Evolutionary conservation across 148 eudicot genomes (phyloP).

Genomic region (Fagopyrum tataricum): DNA sequence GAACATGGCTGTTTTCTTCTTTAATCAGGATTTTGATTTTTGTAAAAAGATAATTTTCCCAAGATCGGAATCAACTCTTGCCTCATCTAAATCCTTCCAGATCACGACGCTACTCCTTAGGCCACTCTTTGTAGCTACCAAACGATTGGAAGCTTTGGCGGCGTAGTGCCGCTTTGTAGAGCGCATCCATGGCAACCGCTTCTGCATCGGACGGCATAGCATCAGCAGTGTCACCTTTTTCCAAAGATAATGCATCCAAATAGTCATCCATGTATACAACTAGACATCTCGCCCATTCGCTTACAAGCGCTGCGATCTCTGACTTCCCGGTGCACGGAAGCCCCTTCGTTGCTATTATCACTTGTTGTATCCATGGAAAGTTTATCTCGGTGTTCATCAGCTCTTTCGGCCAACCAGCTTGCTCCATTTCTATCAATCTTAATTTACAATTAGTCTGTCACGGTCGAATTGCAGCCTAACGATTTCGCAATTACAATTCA

Average conservation of each 20-base stretch:
- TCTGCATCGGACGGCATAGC: background rate
- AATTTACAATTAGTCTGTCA: too few relatives aligned
- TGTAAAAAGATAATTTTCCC: too few relatives aligned
- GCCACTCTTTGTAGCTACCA: background rate
- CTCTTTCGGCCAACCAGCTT: too few relatives aligned
- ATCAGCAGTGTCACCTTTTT: background rate
- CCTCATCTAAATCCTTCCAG: background rate
- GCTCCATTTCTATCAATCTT: too few relatives aligned
- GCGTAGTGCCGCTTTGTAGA: too few relatives aligned
- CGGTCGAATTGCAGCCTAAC: too few relatives aligned
- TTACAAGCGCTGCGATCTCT: background rate
- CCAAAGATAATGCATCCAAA: background rate
- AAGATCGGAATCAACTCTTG: background rate
- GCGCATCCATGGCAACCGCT: too few relatives aligned
- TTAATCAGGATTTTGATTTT: too few relatives aligned
- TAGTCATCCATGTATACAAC: background rate
- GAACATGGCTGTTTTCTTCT: background rate
- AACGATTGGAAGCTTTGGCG: too few relatives aligned
- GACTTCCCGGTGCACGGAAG: background rate
- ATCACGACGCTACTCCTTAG: background rate
- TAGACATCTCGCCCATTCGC: background rate
- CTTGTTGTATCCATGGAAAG: background rate
- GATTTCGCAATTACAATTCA: too few relatives aligned
- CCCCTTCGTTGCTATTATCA: background rate
- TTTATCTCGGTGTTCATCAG: background rate